phyloP scores from a whole-genome alignment of 2,329 filamentous ascomycete species.

The Microascus cirrosus region DNA sequence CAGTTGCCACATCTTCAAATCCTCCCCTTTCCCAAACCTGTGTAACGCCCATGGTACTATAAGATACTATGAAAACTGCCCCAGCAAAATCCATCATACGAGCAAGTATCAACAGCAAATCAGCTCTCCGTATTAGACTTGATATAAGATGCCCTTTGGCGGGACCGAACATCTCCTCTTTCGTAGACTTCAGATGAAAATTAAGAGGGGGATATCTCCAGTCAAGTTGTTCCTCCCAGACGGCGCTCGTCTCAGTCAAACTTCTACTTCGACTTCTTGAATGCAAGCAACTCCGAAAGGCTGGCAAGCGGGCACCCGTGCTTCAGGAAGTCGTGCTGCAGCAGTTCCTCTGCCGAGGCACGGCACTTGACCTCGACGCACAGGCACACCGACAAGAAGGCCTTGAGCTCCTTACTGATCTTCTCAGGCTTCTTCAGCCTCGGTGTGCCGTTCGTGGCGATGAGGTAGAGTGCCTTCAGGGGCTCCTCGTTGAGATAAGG shows the following conservation, averaged over 20 bases:
- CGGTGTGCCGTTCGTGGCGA: constrained; percentile 94
- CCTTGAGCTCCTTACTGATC: constrained; percentile 94
- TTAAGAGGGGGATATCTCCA: neutral
- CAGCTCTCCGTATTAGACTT: neutral
- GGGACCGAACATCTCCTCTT: neutral
- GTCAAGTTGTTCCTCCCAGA: neutral
- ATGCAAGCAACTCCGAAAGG: constrained; percentile 77
- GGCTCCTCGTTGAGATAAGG: constrained; percentile 98
- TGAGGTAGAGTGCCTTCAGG: constrained; percentile 91
- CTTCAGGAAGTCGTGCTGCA: constrained; percentile 89
- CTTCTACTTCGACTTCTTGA: constrained; percentile 61
- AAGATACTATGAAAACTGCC: neutral
- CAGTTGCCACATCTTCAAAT: neutral
- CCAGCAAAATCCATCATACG: neutral
- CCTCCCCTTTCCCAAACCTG: neutral
- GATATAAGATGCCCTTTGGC: neutral
- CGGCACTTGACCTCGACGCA: constrained; percentile 94
- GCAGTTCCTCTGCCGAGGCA: constrained; percentile 79
- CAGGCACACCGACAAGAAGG: constrained; percentile 89
- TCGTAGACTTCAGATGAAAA: neutral
- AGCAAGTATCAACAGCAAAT: neutral
- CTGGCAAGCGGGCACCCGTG: constrained; percentile 76
- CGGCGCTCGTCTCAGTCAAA: neutral
- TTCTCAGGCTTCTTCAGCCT: constrained; percentile 97
- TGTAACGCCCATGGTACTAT: neutral